Base-by-base conservation (phyloP, 495 filamentous ascomycete species). In the Aspergillus ellipticus region DNA sequence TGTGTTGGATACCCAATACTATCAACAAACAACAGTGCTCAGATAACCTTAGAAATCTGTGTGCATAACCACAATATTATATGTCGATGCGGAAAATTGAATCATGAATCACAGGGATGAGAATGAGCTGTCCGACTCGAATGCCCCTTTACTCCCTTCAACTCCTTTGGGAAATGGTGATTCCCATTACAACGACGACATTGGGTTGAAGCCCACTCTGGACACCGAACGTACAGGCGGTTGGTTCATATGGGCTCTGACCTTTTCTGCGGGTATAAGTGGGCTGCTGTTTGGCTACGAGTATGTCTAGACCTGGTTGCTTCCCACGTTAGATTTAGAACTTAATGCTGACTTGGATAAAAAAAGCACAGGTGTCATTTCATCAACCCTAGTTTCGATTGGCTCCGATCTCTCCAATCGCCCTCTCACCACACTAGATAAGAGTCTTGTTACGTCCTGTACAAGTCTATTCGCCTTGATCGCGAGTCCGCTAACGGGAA, bases 281-380 rank as follows among this genome's bases (percentile, higher is more conserved):
- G 92, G 92, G 5, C 77, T 96, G 13, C 69, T 96, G 2, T 96
- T 96, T 72, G 92, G 92, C 56, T 96, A 92, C 80, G 79, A 81
- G 89, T 85, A 66, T 39, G 66, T 64, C 51, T 19, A 31, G 33
- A 35, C 26, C 35, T 24, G 22, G 26, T 54, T 29, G 8, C 17
- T 31, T 6, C 6, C 15, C 19, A 41, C 49, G 21, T 29, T 10
- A 16, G 22, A 22, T n/a, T n/a, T 4, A 48, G 22, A 29, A 13
- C n/a, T 15, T 16, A 46, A 24, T 21, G 9, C 41, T 41, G 17
- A 20, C 49, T 7, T 13, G 20, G 49, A 54, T 51, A 54, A 67
- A 46, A 39, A 43, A 58, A 94, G 90, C 64, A 97, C 92, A 17
- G 92, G 92, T 41, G 92, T 96, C 13, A 94, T 97, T 41, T 94